Conservation (phyloP, 306 rosid genomes). For the Oemleria cerasiformis region DNA sequence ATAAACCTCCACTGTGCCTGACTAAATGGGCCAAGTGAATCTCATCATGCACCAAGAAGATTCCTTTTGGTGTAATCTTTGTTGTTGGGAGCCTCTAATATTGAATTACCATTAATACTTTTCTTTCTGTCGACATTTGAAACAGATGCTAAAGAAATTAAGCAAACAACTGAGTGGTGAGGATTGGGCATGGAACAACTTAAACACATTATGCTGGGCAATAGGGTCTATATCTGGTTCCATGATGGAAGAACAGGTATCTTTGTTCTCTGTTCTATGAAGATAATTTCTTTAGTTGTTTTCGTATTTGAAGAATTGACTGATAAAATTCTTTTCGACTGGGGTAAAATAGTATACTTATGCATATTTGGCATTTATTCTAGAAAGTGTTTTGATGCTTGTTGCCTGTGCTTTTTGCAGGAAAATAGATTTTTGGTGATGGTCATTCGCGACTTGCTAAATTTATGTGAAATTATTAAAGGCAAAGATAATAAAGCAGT, state of each 20-base stretch:
- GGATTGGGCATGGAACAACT: constrained; percentile 99
- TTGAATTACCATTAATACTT: neutral
- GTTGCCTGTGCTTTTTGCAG: constrained; percentile 44
- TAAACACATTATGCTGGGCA: constrained; percentile 98
- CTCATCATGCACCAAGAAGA: neutral
- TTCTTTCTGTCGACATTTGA: neutral
- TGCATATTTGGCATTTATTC: neutral
- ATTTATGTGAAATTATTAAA: constrained; percentile 90
- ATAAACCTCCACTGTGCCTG: neutral
- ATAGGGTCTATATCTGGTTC: constrained; percentile 99
- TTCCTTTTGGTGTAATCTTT: neutral
- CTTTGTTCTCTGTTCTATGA: constrained; percentile 15
- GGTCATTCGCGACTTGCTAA: constrained; percentile 96
- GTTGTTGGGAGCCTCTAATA: neutral
- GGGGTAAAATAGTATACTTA: neutral
- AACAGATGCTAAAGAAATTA: constrained; percentile 90
- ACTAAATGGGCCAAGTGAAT: neutral
- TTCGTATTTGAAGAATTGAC: neutral
- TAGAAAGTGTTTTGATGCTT: constrained; percentile 21
- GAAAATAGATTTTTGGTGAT: constrained; percentile 98
- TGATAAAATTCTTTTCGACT: neutral
- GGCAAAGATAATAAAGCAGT: constrained; percentile 99
- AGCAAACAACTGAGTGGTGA: constrained; percentile 94
- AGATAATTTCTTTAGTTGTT: neutral
- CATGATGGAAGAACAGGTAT: constrained; percentile 96